A percentile compares a stretch with the other conserved stretches of the same genome.
These are phyloP conservation scores for Brassica cretica DNA, from an alignment of 345 rosid species.

Conservation along the genomic window DNA sequence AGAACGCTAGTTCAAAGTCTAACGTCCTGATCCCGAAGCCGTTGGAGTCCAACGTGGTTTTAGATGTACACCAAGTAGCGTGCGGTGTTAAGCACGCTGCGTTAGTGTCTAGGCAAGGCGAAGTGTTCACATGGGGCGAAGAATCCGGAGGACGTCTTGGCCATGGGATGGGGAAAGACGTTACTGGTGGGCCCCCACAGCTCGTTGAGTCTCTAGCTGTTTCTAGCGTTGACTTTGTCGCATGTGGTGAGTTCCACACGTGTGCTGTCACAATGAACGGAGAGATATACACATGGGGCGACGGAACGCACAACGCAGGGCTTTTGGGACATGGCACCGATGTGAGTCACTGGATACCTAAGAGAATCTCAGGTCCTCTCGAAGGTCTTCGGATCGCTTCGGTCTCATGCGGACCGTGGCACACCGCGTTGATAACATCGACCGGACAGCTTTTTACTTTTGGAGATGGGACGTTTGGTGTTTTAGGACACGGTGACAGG, in stretches of 20 bases:
- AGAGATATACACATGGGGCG: constrained; percentile 97
- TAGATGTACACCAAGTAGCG: constrained; percentile 88
- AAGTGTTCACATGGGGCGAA: constrained; percentile 95
- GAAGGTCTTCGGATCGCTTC: constrained; percentile 88
- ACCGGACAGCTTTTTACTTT: constrained; percentile 90
- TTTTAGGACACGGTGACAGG: constrained; percentile 83
- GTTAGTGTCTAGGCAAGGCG: constrained; percentile 88
- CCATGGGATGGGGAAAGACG: constrained; percentile 81
- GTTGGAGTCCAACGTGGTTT: constrained; percentile 77
- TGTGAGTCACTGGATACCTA: constrained; percentile 97
- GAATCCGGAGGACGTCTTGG: constrained; percentile 97
- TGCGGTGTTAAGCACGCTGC: constrained; percentile 95
- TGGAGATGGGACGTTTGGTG: constrained; percentile 97
- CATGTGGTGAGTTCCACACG: constrained; percentile 95
- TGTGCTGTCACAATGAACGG: constrained; percentile 94
- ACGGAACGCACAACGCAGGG: constrained; percentile 88
- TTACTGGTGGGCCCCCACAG: constrained; percentile 73
- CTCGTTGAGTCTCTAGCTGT: constrained; percentile 74
- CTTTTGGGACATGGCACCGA: constrained; percentile 90
- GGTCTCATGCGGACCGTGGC: constrained; percentile 97
- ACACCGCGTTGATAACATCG: constrained; percentile 85
- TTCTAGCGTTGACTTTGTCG: constrained; percentile 69
- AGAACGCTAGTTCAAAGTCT: constrained; percentile 59
- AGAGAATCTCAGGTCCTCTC: constrained; percentile 88
- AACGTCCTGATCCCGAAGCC: constrained; percentile 79